Conservation (phyloP, 768 basidiomycete species). For the Tricholoma terreum region DNA sequence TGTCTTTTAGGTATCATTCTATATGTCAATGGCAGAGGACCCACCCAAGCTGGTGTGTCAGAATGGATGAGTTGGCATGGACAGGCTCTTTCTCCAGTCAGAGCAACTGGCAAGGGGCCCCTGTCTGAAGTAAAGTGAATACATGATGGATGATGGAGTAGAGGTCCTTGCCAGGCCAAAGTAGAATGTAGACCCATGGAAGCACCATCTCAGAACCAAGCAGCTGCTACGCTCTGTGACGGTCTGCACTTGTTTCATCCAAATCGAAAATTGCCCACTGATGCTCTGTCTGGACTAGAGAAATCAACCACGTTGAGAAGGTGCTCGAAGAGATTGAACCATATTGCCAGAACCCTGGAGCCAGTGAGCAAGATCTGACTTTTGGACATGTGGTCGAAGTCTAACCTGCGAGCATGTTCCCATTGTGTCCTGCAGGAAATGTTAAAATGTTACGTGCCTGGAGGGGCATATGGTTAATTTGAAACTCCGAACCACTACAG, state of each 20-base stretch:
- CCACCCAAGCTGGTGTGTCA: conserved; percentile 7
- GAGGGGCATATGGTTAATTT: too few species aligned
- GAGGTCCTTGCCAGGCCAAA: conserved; percentile 9
- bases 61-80: conserved; percentile 13
- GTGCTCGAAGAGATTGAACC: background rate
- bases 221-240: conserved; percentile 5
- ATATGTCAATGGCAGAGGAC: conserved; percentile 1
- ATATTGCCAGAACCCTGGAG: background rate
- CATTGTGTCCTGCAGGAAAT: background rate
- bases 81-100: conserved; percentile 9
- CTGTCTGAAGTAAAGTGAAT: conserved; percentile 7
- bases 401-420: background rate
- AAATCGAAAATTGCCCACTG: conserved; percentile 12
- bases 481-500: too few species aligned
- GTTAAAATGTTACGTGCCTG: background rate
- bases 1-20: conserved; percentile 2
- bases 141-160: background rate
- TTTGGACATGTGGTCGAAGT: background rate
- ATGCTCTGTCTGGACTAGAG: background rate
- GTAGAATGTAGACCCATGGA: conserved; percentile 13
- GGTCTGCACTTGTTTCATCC: conserved; percentile 6
- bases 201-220: conserved; percentile 8
- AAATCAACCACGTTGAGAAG: background rate
- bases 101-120: conserved; percentile 6
- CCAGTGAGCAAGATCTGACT: background rate